Conservation (phyloP, 2,329 filamentous ascomycete species). For the Neonectria neomacrospora region DNA sequence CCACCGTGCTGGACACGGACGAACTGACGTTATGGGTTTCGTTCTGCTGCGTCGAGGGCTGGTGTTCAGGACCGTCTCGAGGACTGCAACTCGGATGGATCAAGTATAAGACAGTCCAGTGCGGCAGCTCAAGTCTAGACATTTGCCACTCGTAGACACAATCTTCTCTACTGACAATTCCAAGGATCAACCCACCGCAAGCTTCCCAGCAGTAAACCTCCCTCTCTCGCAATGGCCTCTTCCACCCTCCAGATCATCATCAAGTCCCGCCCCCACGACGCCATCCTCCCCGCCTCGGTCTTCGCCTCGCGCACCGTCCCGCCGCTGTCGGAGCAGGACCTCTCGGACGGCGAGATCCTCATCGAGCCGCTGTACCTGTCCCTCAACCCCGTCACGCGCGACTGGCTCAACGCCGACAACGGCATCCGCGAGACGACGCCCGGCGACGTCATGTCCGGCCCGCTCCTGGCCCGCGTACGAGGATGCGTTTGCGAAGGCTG, state of each 20-base stretch:
- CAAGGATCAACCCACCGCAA: neutral
- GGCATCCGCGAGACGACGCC: conserved; percentile 43
- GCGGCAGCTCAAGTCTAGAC: neutral
- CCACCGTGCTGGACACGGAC: neutral
- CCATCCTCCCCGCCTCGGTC: conserved; percentile 69
- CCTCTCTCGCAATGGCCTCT: conserved; percentile 23
- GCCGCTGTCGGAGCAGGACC: conserved; percentile 55
- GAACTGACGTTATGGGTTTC: neutral
- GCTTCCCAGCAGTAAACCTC: neutral
- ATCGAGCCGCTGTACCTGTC: conserved; percentile 70
- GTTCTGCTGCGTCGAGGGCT: neutral
- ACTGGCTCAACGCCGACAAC: conserved; percentile 56
- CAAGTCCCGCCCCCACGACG: conserved; percentile 64
- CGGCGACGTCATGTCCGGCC: conserved; percentile 75
- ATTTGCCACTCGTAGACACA: neutral
- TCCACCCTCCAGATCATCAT: conserved; percentile 56
- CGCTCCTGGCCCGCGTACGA: conserved; percentile 69
- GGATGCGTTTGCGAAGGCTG: conserved; percentile 68
- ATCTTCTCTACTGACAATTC: neutral
- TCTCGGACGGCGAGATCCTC: conserved; percentile 72
- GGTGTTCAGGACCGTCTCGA: neutral
- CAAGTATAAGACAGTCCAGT: neutral
- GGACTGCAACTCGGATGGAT: neutral
- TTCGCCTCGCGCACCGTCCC: conserved; percentile 63
- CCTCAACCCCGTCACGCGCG: conserved; percentile 79